Conservation (phyloP, 371 early-diverging fungal genomes). For the Rhizopus stolonifer region DNA sequence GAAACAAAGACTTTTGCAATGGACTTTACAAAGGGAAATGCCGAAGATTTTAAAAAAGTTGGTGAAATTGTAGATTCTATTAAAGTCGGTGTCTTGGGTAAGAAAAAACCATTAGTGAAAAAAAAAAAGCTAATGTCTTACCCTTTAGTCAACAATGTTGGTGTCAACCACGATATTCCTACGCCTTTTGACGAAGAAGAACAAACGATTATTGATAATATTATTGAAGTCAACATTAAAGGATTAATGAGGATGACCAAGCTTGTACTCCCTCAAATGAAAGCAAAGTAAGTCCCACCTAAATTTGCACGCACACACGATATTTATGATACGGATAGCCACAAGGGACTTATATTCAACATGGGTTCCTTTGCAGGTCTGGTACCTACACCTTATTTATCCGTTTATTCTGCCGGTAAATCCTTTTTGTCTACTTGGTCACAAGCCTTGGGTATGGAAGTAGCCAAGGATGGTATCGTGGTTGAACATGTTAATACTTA, state of each 20-base stretch:
- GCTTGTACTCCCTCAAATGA: constrained; percentile 79
- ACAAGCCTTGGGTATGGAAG: constrained; percentile 86
- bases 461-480: constrained; percentile 68
- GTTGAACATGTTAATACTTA: constrained; percentile 92
- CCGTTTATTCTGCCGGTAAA: constrained; percentile 94
- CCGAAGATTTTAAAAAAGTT: constrained; percentile 70
- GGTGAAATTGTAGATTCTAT: constrained; percentile 53
- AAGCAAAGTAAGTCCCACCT: constrained; percentile 35
- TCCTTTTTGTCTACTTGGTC: constrained; percentile 92
- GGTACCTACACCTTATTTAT: constrained; percentile 85
- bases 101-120: constrained; percentile 3
- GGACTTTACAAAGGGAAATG: constrained; percentile 77
- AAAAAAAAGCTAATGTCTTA: background rate
- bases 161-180: constrained; percentile 86
- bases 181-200: constrained; percentile 80
- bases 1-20: constrained; percentile 75
- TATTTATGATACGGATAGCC: constrained; percentile 52
- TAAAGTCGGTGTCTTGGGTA: constrained; percentile 72
- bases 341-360: constrained; percentile 88
- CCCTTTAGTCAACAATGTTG: constrained; percentile 88
- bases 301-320: too few relatives aligned
- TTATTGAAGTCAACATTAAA: constrained; percentile 88
- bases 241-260: constrained; percentile 85
- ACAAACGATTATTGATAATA: constrained; percentile 62
- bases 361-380: constrained; percentile 92